Base-by-base conservation (phyloP, 306 rosid species). In the Prunus dulcis region DNA sequence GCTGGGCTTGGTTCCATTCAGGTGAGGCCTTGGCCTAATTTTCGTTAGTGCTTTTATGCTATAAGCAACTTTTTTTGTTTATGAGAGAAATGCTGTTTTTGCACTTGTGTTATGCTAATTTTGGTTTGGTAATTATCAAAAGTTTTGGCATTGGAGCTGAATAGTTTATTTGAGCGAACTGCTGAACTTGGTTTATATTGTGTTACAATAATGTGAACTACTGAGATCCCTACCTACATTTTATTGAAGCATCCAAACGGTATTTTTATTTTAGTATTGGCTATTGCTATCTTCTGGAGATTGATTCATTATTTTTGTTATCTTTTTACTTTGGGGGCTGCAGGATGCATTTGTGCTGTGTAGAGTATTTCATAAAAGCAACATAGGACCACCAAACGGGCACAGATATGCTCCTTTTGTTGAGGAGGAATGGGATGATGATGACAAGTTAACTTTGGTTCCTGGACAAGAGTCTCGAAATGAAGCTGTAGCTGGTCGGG, bases 341-440 rank as follows among this genome's bases (percentile, higher is more conserved):
- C 87, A 96, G 99, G 98, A 92, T 84, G 96, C 96, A 3, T 96
- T 77, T 87, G 99, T 96, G 71, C 84, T 96, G 75, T 92, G 98
- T 90, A 89, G 99, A 87, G 97, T 96, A 34, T 96, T 96, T 88
- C 99, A 92, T 89, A 96, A 92, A 86, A 96, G 92, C 86, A 96
- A 96, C 86, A 30, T 30, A 30, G 32, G 32, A 30, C 32, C 32
- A 30, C 32, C 32, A 30, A 30, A 30, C 32, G 32, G 32, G 32
- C 32, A 30, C 32, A 30, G 32, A 30, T 30, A 30, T 30, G 32
- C 32, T 30, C 34, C 99, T 80, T 96, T 96, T 80, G 46, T 96
- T 64, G 99, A 96, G 86, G 96, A 92, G 82, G 99, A 96, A 76
- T 96, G 99, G 99, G 98, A 96, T 46, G 96, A 92, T 56, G 83